phyloP scores from a whole-genome alignment of 768 basidiomycete species.

The Leccinum uliginosum region DNA sequence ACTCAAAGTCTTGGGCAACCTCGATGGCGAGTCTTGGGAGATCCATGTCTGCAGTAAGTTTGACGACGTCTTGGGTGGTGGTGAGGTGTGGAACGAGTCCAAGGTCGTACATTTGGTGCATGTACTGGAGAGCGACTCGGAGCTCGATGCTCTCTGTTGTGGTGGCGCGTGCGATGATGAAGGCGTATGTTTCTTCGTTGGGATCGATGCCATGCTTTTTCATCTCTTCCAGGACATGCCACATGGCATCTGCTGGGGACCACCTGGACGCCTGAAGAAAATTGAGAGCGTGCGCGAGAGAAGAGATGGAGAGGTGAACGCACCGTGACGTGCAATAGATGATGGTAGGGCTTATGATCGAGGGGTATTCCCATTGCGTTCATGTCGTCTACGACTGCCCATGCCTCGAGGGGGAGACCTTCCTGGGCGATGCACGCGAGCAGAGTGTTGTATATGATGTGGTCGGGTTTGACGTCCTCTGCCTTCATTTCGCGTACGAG shows the following conservation, averaged over 20 bases:
- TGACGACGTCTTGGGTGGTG: slow-evolving; percentile 50
- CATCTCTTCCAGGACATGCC: slow-evolving; percentile 56
- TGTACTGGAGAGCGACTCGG: slow-evolving; percentile 53
- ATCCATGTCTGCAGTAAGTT: slow-evolving; percentile 48
- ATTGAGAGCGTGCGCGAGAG: neutral
- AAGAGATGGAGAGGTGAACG: slow-evolving; percentile 14
- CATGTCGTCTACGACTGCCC: slow-evolving; percentile 73
- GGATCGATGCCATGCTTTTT: slow-evolving; percentile 42
- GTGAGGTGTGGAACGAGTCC: slow-evolving; percentile 48
- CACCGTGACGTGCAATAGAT: slow-evolving; percentile 61
- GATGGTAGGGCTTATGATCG: slow-evolving; percentile 49
- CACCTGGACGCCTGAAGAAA: slow-evolving; percentile 42
- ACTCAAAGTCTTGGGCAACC: slow-evolving; percentile 59
- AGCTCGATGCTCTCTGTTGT: slow-evolving; percentile 56
- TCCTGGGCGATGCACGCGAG: slow-evolving; percentile 45
- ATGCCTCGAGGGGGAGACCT: slow-evolving; percentile 46
- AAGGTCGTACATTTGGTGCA: slow-evolving; percentile 53
- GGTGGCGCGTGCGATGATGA: slow-evolving; percentile 47
- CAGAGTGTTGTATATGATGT: slow-evolving; percentile 53
- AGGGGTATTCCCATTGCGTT: slow-evolving; percentile 45
- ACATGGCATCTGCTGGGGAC: slow-evolving; percentile 36
- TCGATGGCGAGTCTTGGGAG: slow-evolving; percentile 70
- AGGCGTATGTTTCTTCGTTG: slow-evolving; percentile 50
- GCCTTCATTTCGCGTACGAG: slow-evolving; percentile 57
- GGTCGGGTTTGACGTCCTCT: slow-evolving; percentile 47